Percentiles rank a stretch among this genome's conserved stretches.
phyloP scores from a whole-genome alignment of 1,139 yeast species.

The Debaryomyces robertsiae region DNA sequence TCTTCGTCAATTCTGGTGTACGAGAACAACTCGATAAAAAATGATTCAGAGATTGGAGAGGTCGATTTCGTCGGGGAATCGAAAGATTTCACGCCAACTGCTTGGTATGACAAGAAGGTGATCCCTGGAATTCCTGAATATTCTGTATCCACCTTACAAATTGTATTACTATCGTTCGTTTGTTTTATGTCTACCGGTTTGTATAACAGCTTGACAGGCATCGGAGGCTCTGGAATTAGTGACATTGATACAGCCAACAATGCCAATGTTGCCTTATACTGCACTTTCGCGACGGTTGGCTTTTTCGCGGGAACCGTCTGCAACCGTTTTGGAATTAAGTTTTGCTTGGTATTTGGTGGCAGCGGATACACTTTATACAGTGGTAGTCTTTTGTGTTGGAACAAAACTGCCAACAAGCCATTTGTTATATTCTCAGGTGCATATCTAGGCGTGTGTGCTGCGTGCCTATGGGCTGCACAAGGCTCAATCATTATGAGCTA shows the following conservation, averaged over 20 bases:
- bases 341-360: slow-evolving; percentile 11
- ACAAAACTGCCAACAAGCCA: slow-evolving; percentile 27
- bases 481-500: too few relatives aligned
- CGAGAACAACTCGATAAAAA: too few relatives aligned
- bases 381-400: slow-evolving; percentile 11
- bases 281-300: slow-evolving; percentile 10
- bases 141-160: slow-evolving; percentile 47
- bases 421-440: slow-evolving; percentile 63
- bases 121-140: slow-evolving; percentile 36
- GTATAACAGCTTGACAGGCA: slow-evolving; percentile 57
- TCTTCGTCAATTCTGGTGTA: too few relatives aligned
- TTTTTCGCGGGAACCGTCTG: slow-evolving; percentile 11
- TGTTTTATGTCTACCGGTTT: slow-evolving; percentile 58
- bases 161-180: slow-evolving; percentile 50
- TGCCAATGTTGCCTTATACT: slow-evolving; percentile 18
- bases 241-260: slow-evolving; percentile 43
- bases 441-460: slow-evolving; percentile 20
- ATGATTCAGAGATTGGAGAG: too few relatives aligned
- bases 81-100: slow-evolving; percentile 13
- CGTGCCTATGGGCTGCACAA: too few relatives aligned
- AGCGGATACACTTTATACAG: slow-evolving; percentile 11
- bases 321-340: slow-evolving; percentile 9
- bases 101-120: slow-evolving; percentile 43
- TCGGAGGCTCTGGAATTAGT: slow-evolving; percentile 51
- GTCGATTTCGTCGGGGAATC: too few relatives aligned